Evolutionary conservation across 1,139 yeast genomes (phyloP).

Genomic region (Arxiozyma telluris): DNA sequence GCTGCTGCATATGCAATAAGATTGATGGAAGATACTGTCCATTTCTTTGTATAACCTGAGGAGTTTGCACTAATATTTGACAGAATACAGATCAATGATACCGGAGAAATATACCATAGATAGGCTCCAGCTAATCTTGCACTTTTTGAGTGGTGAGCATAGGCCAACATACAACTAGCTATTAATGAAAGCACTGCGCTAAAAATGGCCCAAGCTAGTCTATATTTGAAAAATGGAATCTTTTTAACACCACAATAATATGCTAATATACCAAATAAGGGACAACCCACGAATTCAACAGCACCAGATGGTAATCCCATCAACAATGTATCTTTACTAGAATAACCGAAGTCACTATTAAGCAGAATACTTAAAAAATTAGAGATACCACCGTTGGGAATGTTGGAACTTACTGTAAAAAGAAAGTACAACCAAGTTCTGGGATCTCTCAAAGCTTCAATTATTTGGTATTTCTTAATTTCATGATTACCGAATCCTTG

Average conservation of each 20-base stretch:
- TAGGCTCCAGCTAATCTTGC: conserved; percentile 40
- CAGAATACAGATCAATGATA: conserved; percentile 16
- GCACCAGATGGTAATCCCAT: conserved; percentile 37
- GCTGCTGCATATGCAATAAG: too few species aligned
- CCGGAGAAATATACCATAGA: conserved; percentile 29
- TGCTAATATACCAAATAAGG: conserved; percentile 30
- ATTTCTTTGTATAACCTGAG: too few species aligned
- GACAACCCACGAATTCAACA: conserved; percentile 37
- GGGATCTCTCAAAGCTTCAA: conserved; percentile 37
- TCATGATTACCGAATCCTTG: conserved; percentile 48
- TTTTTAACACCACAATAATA: conserved; percentile 33
- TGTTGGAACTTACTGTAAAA: conserved; percentile 32
- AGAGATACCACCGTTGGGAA: conserved; percentile 28
- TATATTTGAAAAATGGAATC: conserved; percentile 29
- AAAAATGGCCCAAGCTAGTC: conserved; percentile 38
- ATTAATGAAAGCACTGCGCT: conserved; percentile 34
- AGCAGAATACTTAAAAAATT: conserved; percentile 32
- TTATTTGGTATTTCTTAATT: conserved; percentile 46
- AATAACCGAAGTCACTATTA: conserved; percentile 32
- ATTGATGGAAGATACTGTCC: too few species aligned
- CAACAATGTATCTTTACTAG: conserved; percentile 35
- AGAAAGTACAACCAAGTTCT: conserved; percentile 44
- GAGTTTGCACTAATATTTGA: too few species aligned
- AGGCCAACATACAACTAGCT: conserved; percentile 43
- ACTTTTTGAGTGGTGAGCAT: conserved; percentile 30